A percentile compares a stretch with the other conserved stretches of the same genome.
phyloP scores from a whole-genome alignment of 176 grass and related monocot genomes.

The Rhynchospora breviuscula region DNA sequence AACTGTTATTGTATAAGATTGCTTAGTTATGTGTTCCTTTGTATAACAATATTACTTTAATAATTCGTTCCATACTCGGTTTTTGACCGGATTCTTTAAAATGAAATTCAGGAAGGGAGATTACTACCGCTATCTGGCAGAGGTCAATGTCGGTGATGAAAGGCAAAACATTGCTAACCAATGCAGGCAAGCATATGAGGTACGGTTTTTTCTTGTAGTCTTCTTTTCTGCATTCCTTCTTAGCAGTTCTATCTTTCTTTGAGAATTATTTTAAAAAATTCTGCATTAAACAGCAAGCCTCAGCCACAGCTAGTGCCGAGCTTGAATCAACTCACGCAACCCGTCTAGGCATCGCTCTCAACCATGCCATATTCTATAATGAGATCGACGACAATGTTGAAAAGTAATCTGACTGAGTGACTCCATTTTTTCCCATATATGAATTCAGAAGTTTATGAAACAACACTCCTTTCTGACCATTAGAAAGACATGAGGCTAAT shows the following conservation, averaged over 20 bases:
- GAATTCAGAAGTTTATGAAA: not conserved
- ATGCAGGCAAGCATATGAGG: constrained; percentile 20
- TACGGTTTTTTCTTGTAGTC: not conserved
- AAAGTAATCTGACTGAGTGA: not conserved
- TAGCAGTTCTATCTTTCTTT: not conserved
- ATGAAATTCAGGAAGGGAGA: constrained; percentile 32
- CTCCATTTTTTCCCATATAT: not conserved
- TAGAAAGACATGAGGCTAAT: not conserved
- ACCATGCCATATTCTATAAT: not conserved
- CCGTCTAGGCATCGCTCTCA: constrained; percentile 1
- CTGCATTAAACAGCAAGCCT: not conserved
- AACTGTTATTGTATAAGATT: not conserved
- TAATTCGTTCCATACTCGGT: not conserved
- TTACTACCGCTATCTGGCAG: constrained; percentile 41
- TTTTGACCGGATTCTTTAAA: not conserved
- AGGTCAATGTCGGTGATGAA: constrained; percentile 26
- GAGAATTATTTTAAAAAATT: not conserved
- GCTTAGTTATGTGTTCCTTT: not conserved
- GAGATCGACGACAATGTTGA: not conserved
- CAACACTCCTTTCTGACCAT: not conserved
- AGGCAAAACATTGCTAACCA: constrained; percentile 20
- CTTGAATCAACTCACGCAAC: not conserved
- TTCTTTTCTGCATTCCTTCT: not conserved
- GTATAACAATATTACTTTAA: not conserved
- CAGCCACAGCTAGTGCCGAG: not conserved